Conservation (phyloP, 805 yeast genomes). For the Nakazawaea wyomingensis region DNA sequence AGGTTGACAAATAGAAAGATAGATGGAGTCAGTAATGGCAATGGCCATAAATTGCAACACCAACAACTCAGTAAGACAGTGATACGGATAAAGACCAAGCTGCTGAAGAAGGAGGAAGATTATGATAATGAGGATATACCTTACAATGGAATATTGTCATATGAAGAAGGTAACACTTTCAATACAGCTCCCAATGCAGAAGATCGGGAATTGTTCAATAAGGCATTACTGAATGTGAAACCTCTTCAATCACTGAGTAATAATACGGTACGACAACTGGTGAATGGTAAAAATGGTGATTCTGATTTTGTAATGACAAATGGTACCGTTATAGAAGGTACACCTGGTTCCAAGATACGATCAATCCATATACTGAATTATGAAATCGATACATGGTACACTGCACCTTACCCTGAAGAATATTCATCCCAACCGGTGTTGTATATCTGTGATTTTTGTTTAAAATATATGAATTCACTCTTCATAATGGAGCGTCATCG, state of each 20-base stretch:
- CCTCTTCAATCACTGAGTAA: no score
- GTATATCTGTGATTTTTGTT: constrained; percentile 78
- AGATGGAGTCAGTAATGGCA: constrained; percentile 6
- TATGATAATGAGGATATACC: constrained; percentile 54
- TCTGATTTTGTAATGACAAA: background rate
- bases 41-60: background rate
- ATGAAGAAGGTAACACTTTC: constrained; percentile 53
- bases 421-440: constrained; percentile 58
- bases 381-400: constrained; percentile 88
- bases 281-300: background rate
- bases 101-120: background rate
- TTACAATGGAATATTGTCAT: constrained; percentile 57
- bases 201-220: constrained; percentile 47
- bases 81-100: constrained; percentile 1
- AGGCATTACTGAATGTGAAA: constrained; percentile 28
- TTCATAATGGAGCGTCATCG: constrained; percentile 65
- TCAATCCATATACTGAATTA: constrained; percentile 65
- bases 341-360: constrained; percentile 39
- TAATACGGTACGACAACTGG: no score
- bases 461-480: constrained; percentile 71
- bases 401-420: constrained; percentile 90
- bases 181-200: constrained; percentile 53
- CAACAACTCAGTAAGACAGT: constrained; percentile 14
- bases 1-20: constrained; percentile 15
- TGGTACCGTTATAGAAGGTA: no score